Evolutionary conservation across 805 yeast genomes (phyloP).

Genomic region (Monosporozyma yasuniensis): DNA sequence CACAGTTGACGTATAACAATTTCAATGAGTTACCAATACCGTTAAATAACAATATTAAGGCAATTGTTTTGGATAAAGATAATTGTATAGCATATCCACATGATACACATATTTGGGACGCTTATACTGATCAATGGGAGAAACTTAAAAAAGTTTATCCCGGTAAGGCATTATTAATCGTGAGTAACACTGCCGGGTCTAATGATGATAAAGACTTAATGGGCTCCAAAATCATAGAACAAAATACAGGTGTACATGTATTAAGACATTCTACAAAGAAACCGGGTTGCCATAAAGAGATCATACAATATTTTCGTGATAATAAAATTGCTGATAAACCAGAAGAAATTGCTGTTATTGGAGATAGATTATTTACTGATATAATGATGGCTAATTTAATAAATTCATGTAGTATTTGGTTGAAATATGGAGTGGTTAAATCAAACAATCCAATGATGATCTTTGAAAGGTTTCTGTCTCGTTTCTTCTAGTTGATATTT

Average conservation of each 20-base stretch:
- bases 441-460: slow-evolving; percentile 30
- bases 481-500: not conserved
- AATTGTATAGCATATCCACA: slow-evolving; percentile 88
- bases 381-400: slow-evolving; percentile 87
- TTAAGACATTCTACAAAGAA: slow-evolving; percentile 66
- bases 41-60: slow-evolving; percentile 42
- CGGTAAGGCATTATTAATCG: slow-evolving; percentile 56
- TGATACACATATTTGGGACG: slow-evolving; percentile 72
- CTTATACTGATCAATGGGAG: slow-evolving; percentile 49
- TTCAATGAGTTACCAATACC: slow-evolving; percentile 59
- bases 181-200: slow-evolving; percentile 91
- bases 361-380: slow-evolving; percentile 88
- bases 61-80: slow-evolving; percentile 85
- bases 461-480: slow-evolving; percentile 15
- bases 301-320: slow-evolving; percentile 47
- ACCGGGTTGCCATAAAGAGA: slow-evolving; percentile 71
- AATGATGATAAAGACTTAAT: slow-evolving; percentile 51
- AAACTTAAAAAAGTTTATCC: slow-evolving; percentile 50
- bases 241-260: slow-evolving; percentile 58
- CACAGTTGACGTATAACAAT: slow-evolving; percentile 47
- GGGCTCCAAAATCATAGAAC: slow-evolving; percentile 58
- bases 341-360: slow-evolving; percentile 71
- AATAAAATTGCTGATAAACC: slow-evolving; percentile 41
- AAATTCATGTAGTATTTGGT: slow-evolving; percentile 83
- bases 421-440: slow-evolving; percentile 57